A percentile compares a stretch with the other conserved stretches of the same genome.
These are phyloP conservation scores for Ophiostoma sp. DNA, from an alignment of 2,329 filamentous ascomycete species.

Conservation along the genomic window DNA sequence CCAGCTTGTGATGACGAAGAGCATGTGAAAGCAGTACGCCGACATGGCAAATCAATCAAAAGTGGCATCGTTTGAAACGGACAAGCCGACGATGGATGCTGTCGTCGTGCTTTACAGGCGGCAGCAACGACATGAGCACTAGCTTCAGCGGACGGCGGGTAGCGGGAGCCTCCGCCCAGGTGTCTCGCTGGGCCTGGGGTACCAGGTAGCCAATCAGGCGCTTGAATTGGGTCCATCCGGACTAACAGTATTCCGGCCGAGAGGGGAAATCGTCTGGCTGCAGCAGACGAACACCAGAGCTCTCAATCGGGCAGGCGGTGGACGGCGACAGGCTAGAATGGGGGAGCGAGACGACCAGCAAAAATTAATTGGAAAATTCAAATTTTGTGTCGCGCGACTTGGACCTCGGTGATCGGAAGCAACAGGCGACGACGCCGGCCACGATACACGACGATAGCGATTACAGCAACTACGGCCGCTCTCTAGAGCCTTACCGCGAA, in stretches of 20 bases:
- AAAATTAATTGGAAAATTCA: constrained; percentile 19
- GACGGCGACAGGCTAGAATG: background rate
- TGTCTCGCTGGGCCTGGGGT: background rate
- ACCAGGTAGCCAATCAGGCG: background rate
- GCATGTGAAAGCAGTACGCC: background rate
- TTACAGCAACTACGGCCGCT: background rate
- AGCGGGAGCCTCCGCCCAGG: constrained; percentile 4
- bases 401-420: constrained; percentile 13
- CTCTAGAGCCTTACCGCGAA: background rate
- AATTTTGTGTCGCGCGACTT: constrained; percentile 22
- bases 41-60: background rate
- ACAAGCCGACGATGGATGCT: background rate
- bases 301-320: constrained; percentile 7
- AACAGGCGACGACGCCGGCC: constrained; percentile 1
- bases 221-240: background rate
- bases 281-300: background rate
- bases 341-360: constrained; percentile 6
- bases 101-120: background rate
- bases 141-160: constrained; percentile 6
- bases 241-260: constrained; percentile 12
- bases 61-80: background rate
- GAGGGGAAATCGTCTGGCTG: background rate
- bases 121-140: background rate
- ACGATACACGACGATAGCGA: constrained; percentile 3
- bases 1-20: too few species aligned